Conservation (phyloP, 306 rosid genomes). For the Trifolium dubium region DNA sequence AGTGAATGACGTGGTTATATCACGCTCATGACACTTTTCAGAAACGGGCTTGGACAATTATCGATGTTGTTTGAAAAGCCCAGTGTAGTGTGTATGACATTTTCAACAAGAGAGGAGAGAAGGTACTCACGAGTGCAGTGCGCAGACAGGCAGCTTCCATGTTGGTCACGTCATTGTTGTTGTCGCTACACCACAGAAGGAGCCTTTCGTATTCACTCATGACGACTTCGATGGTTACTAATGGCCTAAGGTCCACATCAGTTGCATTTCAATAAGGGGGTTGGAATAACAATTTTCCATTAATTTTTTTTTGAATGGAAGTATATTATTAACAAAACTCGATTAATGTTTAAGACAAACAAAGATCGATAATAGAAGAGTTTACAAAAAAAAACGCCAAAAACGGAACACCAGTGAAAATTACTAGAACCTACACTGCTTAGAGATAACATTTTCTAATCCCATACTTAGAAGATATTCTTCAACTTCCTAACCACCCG, state of each 20-base stretch:
- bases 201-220: slow-evolving; percentile 41
- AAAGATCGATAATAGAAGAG: too few relatives aligned
- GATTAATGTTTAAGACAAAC: too few relatives aligned
- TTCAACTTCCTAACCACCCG: too few relatives aligned
- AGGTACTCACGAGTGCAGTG: neutral
- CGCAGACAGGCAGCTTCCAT: slow-evolving; percentile 27
- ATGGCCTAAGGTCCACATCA: slow-evolving; percentile 36
- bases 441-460: too few relatives aligned
- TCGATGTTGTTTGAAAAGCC: slow-evolving; percentile 24
- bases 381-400: too few relatives aligned
- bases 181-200: slow-evolving; percentile 27
- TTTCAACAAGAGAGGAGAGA: slow-evolving; percentile 2
- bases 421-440: too few relatives aligned
- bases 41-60: slow-evolving; percentile 33
- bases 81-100: slow-evolving; percentile 2
- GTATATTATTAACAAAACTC: too few relatives aligned
- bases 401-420: too few relatives aligned
- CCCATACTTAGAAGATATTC: too few relatives aligned
- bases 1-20: slow-evolving; percentile 12
- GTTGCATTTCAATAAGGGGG: neutral
- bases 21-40: neutral
- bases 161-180: slow-evolving; percentile 43
- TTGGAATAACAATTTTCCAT: too few relatives aligned
- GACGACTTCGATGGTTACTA: slow-evolving; percentile 33
- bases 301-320: too few relatives aligned